Conservation (phyloP, 306 rosid genomes). For the Corylus heterophylla region DNA sequence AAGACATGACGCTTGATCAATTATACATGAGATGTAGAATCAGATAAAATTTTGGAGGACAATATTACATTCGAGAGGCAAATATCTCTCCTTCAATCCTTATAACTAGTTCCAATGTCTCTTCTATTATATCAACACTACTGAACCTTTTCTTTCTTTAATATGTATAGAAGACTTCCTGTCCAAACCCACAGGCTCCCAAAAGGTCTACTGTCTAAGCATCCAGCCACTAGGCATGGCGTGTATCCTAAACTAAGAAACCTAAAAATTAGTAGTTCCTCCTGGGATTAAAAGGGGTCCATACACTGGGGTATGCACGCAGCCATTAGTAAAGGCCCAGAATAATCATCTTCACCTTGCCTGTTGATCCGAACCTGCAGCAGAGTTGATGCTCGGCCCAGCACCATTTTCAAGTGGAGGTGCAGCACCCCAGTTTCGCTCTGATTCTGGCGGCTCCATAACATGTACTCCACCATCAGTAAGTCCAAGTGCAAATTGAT, state of each 20-base stretch:
- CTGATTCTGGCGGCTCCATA: conserved; percentile 85
- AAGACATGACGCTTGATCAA: too few species aligned
- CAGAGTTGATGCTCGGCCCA: conserved; percentile 70
- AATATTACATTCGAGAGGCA: neutral
- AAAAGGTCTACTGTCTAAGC: neutral
- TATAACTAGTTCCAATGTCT: neutral
- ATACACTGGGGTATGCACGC: neutral
- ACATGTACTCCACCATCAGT: conserved; percentile 87
- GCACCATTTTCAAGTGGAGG: conserved; percentile 89
- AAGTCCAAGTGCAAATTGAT: conserved; percentile 92
- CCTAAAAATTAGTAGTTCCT: neutral
- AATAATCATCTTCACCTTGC: conserved; percentile 53
- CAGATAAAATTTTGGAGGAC: too few species aligned
- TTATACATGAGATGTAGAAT: too few species aligned
- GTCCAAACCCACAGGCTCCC: neutral
- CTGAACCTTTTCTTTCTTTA: neutral
- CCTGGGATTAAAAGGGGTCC: neutral
- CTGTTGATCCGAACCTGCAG: conserved; percentile 67
- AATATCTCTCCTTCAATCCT: neutral
- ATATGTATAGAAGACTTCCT: neutral
- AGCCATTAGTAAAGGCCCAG: neutral
- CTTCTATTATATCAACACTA: neutral
- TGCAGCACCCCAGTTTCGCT: conserved; percentile 85
- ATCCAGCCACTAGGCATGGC: neutral
- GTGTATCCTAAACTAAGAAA: neutral